Evolutionary conservation across 768 basidiomycete species (phyloP).

Genomic region (Mycena capillaripes): DNA sequence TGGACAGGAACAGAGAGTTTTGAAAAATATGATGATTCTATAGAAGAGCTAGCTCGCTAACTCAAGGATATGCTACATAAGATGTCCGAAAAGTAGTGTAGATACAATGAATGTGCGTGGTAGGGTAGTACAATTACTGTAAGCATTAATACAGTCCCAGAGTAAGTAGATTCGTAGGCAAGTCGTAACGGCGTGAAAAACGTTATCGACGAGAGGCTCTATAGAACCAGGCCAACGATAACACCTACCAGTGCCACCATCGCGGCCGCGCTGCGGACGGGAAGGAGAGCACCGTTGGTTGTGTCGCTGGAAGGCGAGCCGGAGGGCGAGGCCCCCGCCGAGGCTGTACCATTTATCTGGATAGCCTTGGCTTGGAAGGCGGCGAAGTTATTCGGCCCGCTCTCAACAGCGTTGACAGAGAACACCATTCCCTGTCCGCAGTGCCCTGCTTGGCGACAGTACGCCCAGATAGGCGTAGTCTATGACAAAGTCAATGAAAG

Average conservation of each 20-base stretch:
- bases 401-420: conserved; percentile 65
- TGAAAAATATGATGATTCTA: conserved; percentile 5
- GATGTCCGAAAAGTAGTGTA: conserved; percentile 26
- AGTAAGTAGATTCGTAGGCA: conserved; percentile 1
- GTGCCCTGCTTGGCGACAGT: conserved; percentile 64
- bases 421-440: conserved; percentile 75
- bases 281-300: conserved; percentile 31
- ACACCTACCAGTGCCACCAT: conserved; percentile 40
- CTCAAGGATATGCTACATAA: conserved; percentile 31
- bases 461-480: conserved; percentile 70
- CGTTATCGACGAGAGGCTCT: conserved; percentile 2
- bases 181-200: conserved; percentile 25
- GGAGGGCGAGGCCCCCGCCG: conserved; percentile 35
- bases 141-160: conserved; percentile 14
- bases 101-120: conserved; percentile 22
- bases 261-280: conserved; percentile 42
- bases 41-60: conserved; percentile 32
- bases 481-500: conserved; percentile 36
- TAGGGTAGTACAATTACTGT: conserved; percentile 29
- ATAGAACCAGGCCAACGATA: conserved; percentile 41
- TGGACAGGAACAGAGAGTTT: background rate
- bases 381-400: conserved; percentile 64
- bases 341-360: conserved; percentile 55
- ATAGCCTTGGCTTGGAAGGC: conserved; percentile 66
- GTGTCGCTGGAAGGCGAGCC: conserved; percentile 18